Evolutionary conservation across 805 yeast species (phyloP), one percentile per base, ranked within the genome.

Genomic region (Candida insectorum): DNA sequence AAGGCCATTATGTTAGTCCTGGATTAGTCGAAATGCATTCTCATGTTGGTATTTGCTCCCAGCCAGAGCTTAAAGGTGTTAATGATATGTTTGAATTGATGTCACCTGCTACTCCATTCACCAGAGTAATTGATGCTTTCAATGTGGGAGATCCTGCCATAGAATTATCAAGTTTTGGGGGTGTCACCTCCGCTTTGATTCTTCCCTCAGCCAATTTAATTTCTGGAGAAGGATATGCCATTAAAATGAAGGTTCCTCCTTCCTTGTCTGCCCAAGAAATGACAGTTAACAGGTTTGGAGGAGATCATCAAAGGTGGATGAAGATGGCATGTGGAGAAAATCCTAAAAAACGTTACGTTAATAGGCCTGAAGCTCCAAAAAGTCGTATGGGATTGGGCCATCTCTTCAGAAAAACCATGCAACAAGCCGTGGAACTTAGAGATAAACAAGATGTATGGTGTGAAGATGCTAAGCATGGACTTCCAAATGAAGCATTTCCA

Each of bases 21-120:
- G 37, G 37, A 9, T 34, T 34, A 20, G 37, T 34, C 5, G 37
- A 34, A 19, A 34, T 34, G 37, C 37, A 34, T 16, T 34, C 37
- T 5, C 37, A 34, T 15, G 24, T 30, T 12, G 37, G 37, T 5
- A 34, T 34, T 12, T 34, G 37, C 28, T 12, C 28, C 19, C 37
- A 34, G 16, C 37, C 37, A 4, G 37, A 34, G 16, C 17, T 34
- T 8, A 30, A 19, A 12, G 37, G 37, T 5, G 37, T 34, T 18
- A 34, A 34, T 21, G 37, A 34, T 19, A 34, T 34, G 37, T 34
- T 34, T 24, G 37, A 34, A 31, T 16, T 24, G 16, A 28, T 34
- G 37, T 18, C 19, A 6, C 33, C 24, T 8, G 33, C 18, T 5
- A 34, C 37, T 7, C 37, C 37, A 4, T 34, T 28, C 19, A 34